phyloP scores from a whole-genome alignment of 1,284 basidiomycete species.

The Microbotryum scabiosae region DNA sequence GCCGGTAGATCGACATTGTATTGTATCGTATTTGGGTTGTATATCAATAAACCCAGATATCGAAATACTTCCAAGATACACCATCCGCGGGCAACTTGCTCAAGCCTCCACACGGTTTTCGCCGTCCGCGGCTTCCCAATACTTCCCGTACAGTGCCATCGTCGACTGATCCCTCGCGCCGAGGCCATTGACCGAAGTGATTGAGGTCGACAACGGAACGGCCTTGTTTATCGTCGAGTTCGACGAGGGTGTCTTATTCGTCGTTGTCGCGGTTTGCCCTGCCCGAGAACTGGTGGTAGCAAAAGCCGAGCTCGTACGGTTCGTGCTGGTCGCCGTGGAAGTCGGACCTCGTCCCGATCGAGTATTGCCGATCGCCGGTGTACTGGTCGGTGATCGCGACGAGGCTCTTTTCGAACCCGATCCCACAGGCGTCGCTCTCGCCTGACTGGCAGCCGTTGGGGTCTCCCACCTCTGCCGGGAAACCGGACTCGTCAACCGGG shows the following conservation, averaged over 20 bases:
- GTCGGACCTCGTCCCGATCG: neutral
- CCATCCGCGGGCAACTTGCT: too few species aligned
- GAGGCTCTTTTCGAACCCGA: neutral
- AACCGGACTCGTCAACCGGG: neutral
- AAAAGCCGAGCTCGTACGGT: neutral
- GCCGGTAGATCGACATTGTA: too few species aligned
- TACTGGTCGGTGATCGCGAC: neutral
- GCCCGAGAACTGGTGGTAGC: neutral
- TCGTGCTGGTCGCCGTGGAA: neutral
- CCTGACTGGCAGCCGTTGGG: slow-evolving; percentile 11
- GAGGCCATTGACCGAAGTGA: too few species aligned
- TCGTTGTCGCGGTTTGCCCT: too few species aligned
- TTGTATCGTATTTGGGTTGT: too few species aligned
- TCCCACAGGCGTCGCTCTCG: neutral
- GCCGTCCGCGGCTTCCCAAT: too few species aligned
- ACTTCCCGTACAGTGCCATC: too few species aligned
- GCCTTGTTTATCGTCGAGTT: neutral
- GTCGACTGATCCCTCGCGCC: too few species aligned
- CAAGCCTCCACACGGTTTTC: too few species aligned
- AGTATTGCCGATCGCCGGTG: neutral
- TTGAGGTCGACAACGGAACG: too few species aligned
- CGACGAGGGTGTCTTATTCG: neutral
- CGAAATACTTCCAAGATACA: too few species aligned
- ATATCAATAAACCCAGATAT: too few species aligned
- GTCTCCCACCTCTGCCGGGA: slow-evolving; percentile 3